Percentiles rank a stretch among this genome's conserved stretches.
Evolutionary conservation across 768 basidiomycete species (phyloP).

Genomic region (Boletales sp.): DNA sequence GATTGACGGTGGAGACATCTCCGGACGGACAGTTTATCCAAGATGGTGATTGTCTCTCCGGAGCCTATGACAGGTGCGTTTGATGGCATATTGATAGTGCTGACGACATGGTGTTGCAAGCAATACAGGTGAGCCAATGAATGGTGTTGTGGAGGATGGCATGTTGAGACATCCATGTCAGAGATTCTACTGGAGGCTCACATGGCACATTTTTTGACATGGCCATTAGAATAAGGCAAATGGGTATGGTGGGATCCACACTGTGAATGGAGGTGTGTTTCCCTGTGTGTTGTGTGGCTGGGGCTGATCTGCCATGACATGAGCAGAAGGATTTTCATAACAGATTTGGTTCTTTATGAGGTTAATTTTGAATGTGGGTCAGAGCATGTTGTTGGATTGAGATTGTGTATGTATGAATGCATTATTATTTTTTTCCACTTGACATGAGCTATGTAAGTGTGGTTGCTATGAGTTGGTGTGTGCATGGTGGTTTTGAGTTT

Average conservation of each 20-base stretch:
- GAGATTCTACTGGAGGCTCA: slow-evolving; percentile 44
- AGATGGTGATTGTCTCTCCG: slow-evolving; percentile 34
- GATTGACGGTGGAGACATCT: slow-evolving; percentile 35
- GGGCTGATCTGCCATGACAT: slow-evolving; percentile 6
- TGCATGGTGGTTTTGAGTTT: too few relatives aligned
- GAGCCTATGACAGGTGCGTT: slow-evolving; percentile 22
- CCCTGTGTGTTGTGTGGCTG: neutral
- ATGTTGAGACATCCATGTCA: slow-evolving; percentile 16
- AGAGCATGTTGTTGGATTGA: slow-evolving; percentile 19
- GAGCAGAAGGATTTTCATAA: slow-evolving; percentile 28
- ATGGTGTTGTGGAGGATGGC: slow-evolving; percentile 6
- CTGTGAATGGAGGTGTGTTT: slow-evolving; percentile 25
- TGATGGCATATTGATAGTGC: neutral
- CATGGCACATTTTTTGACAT: slow-evolving; percentile 46
- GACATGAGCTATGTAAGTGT: too few relatives aligned
- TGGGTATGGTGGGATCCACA: slow-evolving; percentile 37
- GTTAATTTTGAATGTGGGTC: slow-evolving; percentile 32
- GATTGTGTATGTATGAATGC: too few relatives aligned
- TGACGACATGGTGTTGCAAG: slow-evolving; percentile 10
- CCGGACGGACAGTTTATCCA: slow-evolving; percentile 19
- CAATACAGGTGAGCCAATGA: slow-evolving; percentile 21
- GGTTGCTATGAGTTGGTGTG: too few relatives aligned
- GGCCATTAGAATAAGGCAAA: slow-evolving; percentile 25
- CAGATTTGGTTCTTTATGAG: slow-evolving; percentile 31
- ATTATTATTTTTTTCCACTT: too few relatives aligned